A percentile compares a stretch with the other conserved stretches of the same genome.
phyloP scores from a whole-genome alignment of 192 early-diverging fungal genomes.

The Allomyces arbusculus region DNA sequence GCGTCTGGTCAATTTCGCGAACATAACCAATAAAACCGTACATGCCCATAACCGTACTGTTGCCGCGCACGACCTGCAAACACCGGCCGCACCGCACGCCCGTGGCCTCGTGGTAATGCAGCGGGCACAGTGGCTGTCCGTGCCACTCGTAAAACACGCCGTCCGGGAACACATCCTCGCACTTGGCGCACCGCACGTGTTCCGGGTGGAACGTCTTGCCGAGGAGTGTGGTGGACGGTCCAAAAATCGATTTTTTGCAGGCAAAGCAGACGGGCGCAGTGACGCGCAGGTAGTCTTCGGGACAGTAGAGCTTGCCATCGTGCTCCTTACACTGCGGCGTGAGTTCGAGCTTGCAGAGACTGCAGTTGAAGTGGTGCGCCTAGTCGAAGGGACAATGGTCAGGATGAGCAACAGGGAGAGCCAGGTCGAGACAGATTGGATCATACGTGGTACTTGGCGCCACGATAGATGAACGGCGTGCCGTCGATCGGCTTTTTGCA shows the following conservation, averaged over 20 bases:
- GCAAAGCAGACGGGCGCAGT: constrained; percentile 14
- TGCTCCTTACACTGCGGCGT: constrained; percentile 12
- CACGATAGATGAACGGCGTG: constrained; percentile 2
- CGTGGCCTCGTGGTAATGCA: constrained; percentile 22
- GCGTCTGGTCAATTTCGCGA: too few species aligned
- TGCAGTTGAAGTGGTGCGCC: constrained; percentile 23
- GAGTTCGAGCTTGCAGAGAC: constrained; percentile 14
- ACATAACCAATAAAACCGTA: too few species aligned
- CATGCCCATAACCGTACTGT: constrained; percentile 6
- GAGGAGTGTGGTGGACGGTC: constrained; percentile 15
- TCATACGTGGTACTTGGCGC: constrained; percentile 1
- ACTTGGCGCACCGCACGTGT: constrained; percentile 29
- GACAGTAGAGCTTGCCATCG: constrained; percentile 29
- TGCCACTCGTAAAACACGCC: constrained; percentile 19
- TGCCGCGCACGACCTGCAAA: constrained; percentile 13
- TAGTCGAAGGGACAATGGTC: constrained; percentile 2
- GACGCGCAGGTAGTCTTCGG: constrained; percentile 12
- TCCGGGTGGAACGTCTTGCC: constrained; percentile 26
- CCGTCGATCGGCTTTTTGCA: constrained; percentile 16
- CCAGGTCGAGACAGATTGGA: neutral
- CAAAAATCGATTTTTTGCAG: constrained; percentile 19
- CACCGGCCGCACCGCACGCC: constrained; percentile 22
- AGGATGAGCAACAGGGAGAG: too few species aligned
- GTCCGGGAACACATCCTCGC: constrained; percentile 19
- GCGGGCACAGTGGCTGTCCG: constrained; percentile 19